phyloP scores from a whole-genome alignment of 1,284 basidiomycete species.

The Trichosporon faecale region DNA sequence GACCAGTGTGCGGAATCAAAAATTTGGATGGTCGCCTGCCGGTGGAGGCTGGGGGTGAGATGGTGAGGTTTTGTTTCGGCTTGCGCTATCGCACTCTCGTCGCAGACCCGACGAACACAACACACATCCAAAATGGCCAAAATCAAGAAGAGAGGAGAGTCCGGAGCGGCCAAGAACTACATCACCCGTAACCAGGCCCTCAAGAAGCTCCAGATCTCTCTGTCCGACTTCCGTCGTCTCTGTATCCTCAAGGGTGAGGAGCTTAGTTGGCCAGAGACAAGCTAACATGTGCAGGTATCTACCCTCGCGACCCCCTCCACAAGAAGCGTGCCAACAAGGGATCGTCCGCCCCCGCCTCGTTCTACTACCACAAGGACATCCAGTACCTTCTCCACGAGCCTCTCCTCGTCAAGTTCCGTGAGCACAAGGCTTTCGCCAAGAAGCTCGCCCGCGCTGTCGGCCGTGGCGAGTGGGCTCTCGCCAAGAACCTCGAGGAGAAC shows the following conservation, averaged over 20 bases:
- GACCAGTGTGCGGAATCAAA: constrained; percentile 20
- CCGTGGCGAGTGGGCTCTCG: constrained; percentile 88
- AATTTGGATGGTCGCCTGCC: constrained; percentile 13
- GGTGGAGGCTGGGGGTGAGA: constrained; percentile 7
- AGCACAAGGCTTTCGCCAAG: constrained; percentile 98
- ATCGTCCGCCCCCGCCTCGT: constrained; percentile 91
- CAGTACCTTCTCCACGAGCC: constrained; percentile 97
- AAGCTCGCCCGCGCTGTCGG: constrained; percentile 92
- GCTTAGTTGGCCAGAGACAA: background rate
- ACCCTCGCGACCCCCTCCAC: constrained; percentile 90
- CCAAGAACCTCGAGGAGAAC: constrained; percentile 89
- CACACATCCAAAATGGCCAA: constrained; percentile 66
- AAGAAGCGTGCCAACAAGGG: constrained; percentile 97
- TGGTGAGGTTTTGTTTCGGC: background rate
- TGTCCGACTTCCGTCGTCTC: constrained; percentile 93
- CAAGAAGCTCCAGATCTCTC: constrained; percentile 91
- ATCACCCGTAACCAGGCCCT: constrained; percentile 85
- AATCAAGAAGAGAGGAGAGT: constrained; percentile 82
- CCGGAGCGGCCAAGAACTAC: constrained; percentile 92
- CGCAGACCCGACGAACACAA: constrained; percentile 1
- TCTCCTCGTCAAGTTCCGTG: constrained; percentile 87
- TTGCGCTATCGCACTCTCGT: constrained; percentile 5
- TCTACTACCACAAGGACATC: constrained; percentile 99
- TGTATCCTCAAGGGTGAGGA: constrained; percentile 92
- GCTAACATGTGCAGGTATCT: constrained; percentile 68